Evolutionary conservation across 345 rosid species (phyloP), one percentile per base, ranked within the genome.

Genomic region (Cochlearia excelsa): DNA sequence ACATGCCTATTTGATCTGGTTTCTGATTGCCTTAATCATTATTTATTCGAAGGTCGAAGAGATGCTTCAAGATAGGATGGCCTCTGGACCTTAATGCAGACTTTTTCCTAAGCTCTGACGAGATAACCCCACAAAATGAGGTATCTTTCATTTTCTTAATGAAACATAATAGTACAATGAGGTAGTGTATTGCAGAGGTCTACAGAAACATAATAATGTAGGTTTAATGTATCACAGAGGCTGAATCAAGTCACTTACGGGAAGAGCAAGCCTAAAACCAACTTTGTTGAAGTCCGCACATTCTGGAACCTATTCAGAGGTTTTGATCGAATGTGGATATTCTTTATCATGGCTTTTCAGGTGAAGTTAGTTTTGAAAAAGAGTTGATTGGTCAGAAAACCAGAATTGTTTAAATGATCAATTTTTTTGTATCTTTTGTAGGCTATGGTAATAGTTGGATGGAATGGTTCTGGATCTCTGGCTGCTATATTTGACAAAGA

Each of bases 291-390:
- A 85, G 88, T 82, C 57, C 92, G 97, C 27, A 90, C 99, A 26
- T 90, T 93, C 74, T 85, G 82, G 90, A 92, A 90, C 76, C 92
- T 93, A 7, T 93, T 67, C 66, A 79, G 99, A 77, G 84, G 84
- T 72, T 93, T 93, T 75, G 99, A 90, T 61, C 82, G 99, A 57
- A 85, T 85, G 99, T 93, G 99, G 99, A 87, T 93, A 71, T 93
- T 93, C 78, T 63, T 90, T 70, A 65, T 85, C 65, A 68, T 93
- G 88, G 85, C 94, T 67, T 85, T 90, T 16, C 99, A 93, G 99
- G 99, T 93, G 51, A 33, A 43, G 35, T 49, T 55, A 63, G 55
- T 65, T n/a, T 47, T 3, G 2, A 26, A 9, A 30, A 35, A 56
- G 30, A 42, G 29, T 63, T 63, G 45, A 47, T 61, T 66, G 6